Conservation (phyloP, 768 basidiomycete species). For the Hygrophoropsis aurantiaca region DNA sequence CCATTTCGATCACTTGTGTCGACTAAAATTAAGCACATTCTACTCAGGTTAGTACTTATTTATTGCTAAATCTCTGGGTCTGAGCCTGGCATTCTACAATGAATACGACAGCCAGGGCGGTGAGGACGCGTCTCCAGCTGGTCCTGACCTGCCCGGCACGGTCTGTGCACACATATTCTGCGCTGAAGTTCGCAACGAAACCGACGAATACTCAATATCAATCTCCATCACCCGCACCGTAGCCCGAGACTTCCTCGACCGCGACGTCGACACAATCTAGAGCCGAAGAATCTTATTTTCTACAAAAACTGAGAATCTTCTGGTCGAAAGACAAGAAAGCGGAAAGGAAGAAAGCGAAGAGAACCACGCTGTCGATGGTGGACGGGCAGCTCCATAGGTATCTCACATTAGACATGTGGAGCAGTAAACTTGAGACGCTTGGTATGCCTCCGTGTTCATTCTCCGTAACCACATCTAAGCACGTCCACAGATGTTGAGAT, state of each 20-base stretch:
- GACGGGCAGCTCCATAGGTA: slow-evolving; percentile 42
- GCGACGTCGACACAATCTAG: background rate
- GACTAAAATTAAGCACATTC: slow-evolving; percentile 3
- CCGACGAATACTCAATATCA: slow-evolving; percentile 14
- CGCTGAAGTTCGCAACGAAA: background rate
- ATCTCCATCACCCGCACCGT: slow-evolving; percentile 12
- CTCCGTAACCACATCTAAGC: background rate
- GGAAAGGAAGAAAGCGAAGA: slow-evolving; percentile 35
- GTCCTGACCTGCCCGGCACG: background rate
- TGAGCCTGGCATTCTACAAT: background rate
- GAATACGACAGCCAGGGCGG: slow-evolving; percentile 11
- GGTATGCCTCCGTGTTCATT: slow-evolving; percentile 15
- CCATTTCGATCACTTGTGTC: no score
- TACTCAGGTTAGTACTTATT: background rate
- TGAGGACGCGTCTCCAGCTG: slow-evolving; percentile 7
- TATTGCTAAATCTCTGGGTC: background rate
- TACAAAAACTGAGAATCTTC: background rate
- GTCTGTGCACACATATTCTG: background rate
- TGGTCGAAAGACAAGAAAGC: slow-evolving; percentile 34
- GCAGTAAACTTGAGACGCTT: slow-evolving; percentile 23
- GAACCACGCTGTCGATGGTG: slow-evolving; percentile 37
- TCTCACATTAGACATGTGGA: slow-evolving; percentile 46
- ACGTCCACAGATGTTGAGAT: slow-evolving; percentile 24
- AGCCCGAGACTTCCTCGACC: slow-evolving; percentile 2
- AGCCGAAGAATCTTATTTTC: background rate